Base-by-base conservation (phyloP, 495 filamentous ascomycete species). In the Lineolata rhizophorae region DNA sequence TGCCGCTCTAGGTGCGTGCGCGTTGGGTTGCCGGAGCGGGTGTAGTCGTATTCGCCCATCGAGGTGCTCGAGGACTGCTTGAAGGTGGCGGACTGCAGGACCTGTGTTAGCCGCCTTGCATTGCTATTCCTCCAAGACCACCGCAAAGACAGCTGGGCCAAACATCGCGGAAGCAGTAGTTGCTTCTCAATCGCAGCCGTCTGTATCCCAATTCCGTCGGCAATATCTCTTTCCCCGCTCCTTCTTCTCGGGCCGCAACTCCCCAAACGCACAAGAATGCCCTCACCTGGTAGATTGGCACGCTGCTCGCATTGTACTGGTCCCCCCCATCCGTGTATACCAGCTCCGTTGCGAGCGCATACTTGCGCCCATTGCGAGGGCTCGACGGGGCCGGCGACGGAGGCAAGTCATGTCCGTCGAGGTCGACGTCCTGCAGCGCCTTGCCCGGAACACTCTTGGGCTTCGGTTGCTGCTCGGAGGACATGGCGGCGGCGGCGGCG, bases 1-100 rank as follows among this genome's bases (percentile, higher is more conserved):
- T 97, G 87, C 36, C 87, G 72, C 56, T 97, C 87, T 36, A 97
- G 68, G 47, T 95, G 90, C 15, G 85, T 92, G 29, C 87, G 70
- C 29, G 87, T 97, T 12, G 87, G 87, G 48, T 97, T 97, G 18
- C 87, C 87, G 20, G 82, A 92, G 16, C 87, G 74, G 22, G 87
- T 93, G 62, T 97, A 97, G 61, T 97, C 87, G 58, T 95, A 97
- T 52, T 94, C 84, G 34, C 58, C 60, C 27, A 69, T 75, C 29
- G 76, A 78, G 34, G 66, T 69, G 38, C 62, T 67, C 34, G 82
- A 83, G 32, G 68, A 67, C 58, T 94, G 87, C 55, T 95, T 95
- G 62, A 97, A 97, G 22, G 87, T 97, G 27, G 87, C 87, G 31
- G 78, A 85, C 71, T 92, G 32, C 3, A 9, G 22, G 18, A 11